phyloP scores from a whole-genome alignment of 257 asterid genomes.

The Scutellaria galericulata region DNA sequence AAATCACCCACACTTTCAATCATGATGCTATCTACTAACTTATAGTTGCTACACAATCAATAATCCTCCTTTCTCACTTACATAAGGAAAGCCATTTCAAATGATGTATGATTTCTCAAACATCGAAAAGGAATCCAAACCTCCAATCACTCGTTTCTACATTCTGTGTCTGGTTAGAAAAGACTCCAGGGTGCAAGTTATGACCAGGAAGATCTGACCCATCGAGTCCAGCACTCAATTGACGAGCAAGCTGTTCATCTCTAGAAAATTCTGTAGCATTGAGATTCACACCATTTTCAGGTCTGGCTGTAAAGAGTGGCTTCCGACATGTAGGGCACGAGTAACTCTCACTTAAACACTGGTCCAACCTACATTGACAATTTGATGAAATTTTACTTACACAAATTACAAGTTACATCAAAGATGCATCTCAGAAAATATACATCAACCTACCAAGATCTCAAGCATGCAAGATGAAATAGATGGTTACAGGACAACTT shows the following conservation, averaged over 20 bases:
- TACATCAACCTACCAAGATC: conserved; percentile 72
- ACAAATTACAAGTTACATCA: conserved; percentile 8
- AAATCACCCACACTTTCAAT: not conserved
- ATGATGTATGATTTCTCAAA: conserved; percentile 12
- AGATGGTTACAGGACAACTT: conserved; percentile 88
- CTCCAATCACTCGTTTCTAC: conserved; percentile 67
- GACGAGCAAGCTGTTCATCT: conserved; percentile 94
- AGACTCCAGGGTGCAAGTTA: conserved; percentile 56
- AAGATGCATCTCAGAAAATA: conserved; percentile 21
- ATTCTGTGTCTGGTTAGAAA: conserved; percentile 65
- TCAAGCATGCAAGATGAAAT: conserved; percentile 91
- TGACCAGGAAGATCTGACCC: conserved; percentile 75
- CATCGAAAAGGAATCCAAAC: conserved; percentile 41
- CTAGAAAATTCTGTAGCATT: conserved; percentile 63
- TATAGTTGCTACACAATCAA: not conserved
- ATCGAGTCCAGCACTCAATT: conserved; percentile 74
- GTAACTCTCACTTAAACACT: conserved; percentile 79
- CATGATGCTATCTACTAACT: conserved; percentile 3
- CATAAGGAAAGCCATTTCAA: conserved; percentile 14
- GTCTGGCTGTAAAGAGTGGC: conserved; percentile 73
- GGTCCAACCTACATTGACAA: conserved; percentile 78
- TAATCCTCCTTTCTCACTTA: not conserved
- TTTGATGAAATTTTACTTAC: conserved; percentile 23
- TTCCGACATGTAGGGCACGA: conserved; percentile 98
- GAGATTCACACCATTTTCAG: conserved; percentile 50